A percentile compares a stretch with the other conserved stretches of the same genome.
Evolutionary conservation across 208 protist genomes (phyloP).

Genomic region (Leishmania major): DNA sequence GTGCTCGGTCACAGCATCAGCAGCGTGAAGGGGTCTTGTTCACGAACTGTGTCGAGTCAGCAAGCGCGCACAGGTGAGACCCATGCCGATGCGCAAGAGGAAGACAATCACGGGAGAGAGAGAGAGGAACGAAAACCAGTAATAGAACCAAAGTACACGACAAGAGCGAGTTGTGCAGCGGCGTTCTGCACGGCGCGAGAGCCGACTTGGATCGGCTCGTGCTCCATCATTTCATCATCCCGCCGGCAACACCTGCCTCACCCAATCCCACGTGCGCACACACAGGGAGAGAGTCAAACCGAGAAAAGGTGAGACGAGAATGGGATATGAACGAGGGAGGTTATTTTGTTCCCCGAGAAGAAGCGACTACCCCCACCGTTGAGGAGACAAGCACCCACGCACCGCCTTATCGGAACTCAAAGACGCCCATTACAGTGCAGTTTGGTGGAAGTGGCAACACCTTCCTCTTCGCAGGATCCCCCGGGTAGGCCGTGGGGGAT

Average conservation of each 20-base stretch:
- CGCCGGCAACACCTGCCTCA: neutral
- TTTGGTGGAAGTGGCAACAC: constrained; percentile 16
- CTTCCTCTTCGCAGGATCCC: constrained; percentile 11
- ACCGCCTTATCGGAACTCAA: constrained; percentile 26
- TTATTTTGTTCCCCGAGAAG: neutral
- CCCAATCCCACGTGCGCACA: neutral
- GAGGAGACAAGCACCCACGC: neutral
- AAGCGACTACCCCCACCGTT: neutral
- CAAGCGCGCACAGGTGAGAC: neutral
- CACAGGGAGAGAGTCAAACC: neutral
- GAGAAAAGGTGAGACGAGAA: neutral
- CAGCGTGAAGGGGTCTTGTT: neutral
- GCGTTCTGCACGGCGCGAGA: neutral
- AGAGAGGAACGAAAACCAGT: neutral
- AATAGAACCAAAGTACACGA: neutral
- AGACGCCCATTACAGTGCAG: constrained; percentile 24
- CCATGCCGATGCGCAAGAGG: neutral
- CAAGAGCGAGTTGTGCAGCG: neutral
- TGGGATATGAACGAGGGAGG: neutral
- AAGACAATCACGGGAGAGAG: neutral
- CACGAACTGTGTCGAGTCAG: neutral
- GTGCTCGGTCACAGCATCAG: neutral
- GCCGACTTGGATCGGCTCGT: neutral
- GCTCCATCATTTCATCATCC: neutral
- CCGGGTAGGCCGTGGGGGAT: constrained; percentile 17